Evolutionary conservation across 305 asterid genomes (phyloP).

Genomic region (Petunia hybrid): DNA sequence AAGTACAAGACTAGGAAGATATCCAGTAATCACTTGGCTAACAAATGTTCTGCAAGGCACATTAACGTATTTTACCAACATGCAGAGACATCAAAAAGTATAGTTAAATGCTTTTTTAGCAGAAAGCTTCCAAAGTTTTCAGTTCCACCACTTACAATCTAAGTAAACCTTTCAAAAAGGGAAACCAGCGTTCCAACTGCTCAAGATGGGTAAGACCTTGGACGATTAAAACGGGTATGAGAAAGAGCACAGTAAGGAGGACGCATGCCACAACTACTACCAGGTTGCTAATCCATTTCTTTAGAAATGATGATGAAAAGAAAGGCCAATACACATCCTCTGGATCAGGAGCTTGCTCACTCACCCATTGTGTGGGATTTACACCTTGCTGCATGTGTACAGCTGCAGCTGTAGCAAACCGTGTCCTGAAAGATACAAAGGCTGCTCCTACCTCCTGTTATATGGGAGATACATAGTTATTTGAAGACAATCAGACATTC

Average conservation of each 20-base stretch:
- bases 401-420: constrained; percentile 77
- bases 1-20: constrained; percentile 94
- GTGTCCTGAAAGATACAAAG: constrained; percentile 91
- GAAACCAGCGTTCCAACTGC: constrained; percentile 82
- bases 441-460: constrained; percentile 90
- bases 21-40: constrained; percentile 89
- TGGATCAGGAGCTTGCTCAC: constrained; percentile 95
- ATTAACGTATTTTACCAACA: constrained; percentile 25
- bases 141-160: constrained; percentile 58
- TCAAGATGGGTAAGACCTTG: constrained; percentile 97
- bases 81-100: constrained; percentile 29
- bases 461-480: constrained; percentile 22
- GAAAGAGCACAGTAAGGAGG: constrained; percentile 67
- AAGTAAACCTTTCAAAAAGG: constrained; percentile 75
- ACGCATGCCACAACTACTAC: constrained; percentile 63
- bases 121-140: constrained; percentile 1
- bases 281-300: constrained; percentile 76
- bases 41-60: constrained; percentile 66
- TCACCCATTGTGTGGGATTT: constrained; percentile 89
- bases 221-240: constrained; percentile 80
- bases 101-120: constrained; percentile 15
- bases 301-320: constrained; percentile 84
- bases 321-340: constrained; percentile 95
- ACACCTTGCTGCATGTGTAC: constrained; percentile 76
- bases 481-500: constrained; percentile 10